Conservation (phyloP, 305 asterid species). For the Rubia balearica region DNA sequence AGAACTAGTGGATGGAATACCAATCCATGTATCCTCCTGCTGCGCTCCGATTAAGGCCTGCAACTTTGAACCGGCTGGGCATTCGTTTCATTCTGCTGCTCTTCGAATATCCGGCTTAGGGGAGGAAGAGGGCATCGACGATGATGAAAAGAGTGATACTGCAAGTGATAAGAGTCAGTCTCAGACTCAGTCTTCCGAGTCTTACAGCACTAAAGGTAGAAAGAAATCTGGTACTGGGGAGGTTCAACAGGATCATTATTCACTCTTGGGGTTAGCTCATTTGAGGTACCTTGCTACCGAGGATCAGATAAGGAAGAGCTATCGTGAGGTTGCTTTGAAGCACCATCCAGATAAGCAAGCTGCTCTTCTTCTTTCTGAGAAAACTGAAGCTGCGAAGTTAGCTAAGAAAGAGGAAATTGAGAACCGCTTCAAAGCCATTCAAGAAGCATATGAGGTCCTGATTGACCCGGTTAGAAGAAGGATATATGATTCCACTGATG, state of each 20-base stretch:
- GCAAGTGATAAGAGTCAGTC: slow-evolving; percentile 49
- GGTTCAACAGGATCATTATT: slow-evolving; percentile 89
- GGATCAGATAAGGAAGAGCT: slow-evolving; percentile 85
- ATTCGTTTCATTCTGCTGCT: slow-evolving; percentile 76
- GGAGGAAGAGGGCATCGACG: slow-evolving; percentile 40
- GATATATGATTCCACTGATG: slow-evolving; percentile 91
- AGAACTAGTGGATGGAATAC: slow-evolving; percentile 68
- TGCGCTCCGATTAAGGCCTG: slow-evolving; percentile 60
- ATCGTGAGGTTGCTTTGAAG: slow-evolving; percentile 79
- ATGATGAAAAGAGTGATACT: slow-evolving; percentile 32
- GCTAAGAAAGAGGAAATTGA: slow-evolving; percentile 91
- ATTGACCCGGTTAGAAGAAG: slow-evolving; percentile 84
- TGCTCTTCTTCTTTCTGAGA: slow-evolving; percentile 70
- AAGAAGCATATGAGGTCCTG: slow-evolving; percentile 86
- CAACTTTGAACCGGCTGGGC: slow-evolving; percentile 86
- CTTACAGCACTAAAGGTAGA: slow-evolving; percentile 78
- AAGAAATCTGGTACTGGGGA: slow-evolving; percentile 68
- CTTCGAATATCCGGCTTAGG: slow-evolving; percentile 57
- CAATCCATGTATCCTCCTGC: slow-evolving; percentile 60
- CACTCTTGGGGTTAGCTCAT: slow-evolving; percentile 83
- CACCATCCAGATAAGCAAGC: slow-evolving; percentile 98
- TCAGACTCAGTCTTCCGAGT: slow-evolving; percentile 56
- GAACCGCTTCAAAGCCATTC: slow-evolving; percentile 80
- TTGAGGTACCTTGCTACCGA: slow-evolving; percentile 93
- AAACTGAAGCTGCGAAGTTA: slow-evolving; percentile 78